These are phyloP conservation scores for Pyrus bretschneideri DNA, from an alignment of 306 rosid genomes.

Conservation along the genomic window DNA sequence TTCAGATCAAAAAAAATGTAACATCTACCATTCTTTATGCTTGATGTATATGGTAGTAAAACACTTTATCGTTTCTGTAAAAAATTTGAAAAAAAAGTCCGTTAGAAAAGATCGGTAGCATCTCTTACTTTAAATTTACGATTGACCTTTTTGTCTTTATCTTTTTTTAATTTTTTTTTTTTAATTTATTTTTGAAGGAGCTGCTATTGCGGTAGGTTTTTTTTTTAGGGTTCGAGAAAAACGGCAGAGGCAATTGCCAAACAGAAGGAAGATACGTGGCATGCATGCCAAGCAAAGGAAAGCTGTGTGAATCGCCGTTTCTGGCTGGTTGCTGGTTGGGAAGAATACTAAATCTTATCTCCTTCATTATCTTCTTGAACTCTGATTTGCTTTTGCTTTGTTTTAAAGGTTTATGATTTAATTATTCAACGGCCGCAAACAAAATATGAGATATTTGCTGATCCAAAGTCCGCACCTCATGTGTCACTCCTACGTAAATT, in stretches of 20 bases:
- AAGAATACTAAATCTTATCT: neutral
- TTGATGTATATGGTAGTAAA: too few species aligned
- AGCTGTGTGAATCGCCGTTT: neutral
- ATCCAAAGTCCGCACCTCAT: neutral
- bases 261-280: conserved; percentile 14
- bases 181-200: neutral
- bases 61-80: too few species aligned
- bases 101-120: neutral
- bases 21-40: too few species aligned
- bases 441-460: neutral
- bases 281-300: conserved; percentile 2
- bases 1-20: too few species aligned
- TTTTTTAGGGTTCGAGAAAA: neutral
- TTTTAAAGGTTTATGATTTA: neutral
- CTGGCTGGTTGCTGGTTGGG: too few species aligned
- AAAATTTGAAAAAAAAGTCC: too few species aligned
- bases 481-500: neutral
- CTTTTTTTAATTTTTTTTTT: neutral
- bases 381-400: neutral
- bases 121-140: neutral
- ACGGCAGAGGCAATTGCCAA: neutral
- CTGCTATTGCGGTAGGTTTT: neutral
- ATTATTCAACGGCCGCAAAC: neutral
- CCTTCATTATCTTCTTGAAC: neutral
- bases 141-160: neutral